Percentiles rank a stretch among this genome's conserved stretches.
phyloP scores from a whole-genome alignment of 805 yeast genomes.

The Candida broadrunensis region DNA sequence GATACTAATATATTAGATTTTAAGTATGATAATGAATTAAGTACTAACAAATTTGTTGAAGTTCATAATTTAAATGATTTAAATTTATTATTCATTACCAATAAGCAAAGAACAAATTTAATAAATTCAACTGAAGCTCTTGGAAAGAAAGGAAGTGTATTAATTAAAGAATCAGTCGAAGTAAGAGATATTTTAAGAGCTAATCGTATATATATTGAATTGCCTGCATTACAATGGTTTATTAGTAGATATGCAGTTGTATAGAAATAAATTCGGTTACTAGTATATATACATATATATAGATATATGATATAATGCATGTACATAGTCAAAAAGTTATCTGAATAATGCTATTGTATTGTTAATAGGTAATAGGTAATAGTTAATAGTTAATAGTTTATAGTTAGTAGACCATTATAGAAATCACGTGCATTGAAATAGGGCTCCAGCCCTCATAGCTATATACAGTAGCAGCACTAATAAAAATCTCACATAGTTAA shows the following conservation, averaged over 20 bases:
- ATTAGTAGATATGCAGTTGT: constrained; percentile 27
- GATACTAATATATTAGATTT: constrained; percentile 28
- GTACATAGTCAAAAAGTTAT: constrained; percentile 3
- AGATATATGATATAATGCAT: too few relatives aligned
- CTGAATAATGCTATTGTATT: neutral
- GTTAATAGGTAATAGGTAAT: too few relatives aligned
- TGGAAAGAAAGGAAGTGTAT: constrained; percentile 51
- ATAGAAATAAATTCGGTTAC: neutral
- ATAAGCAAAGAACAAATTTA: constrained; percentile 58
- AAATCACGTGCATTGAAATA: constrained; percentile 4
- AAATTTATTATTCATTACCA: constrained; percentile 66
- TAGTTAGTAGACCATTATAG: too few relatives aligned
- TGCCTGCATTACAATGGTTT: constrained; percentile 64
- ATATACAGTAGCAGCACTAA: constrained; percentile 2
- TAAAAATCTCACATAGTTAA: too few relatives aligned
- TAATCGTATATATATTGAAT: constrained; percentile 69
- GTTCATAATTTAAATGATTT: constrained; percentile 48
- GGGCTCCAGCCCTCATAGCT: constrained; percentile 5
- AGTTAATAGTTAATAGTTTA: neutral
- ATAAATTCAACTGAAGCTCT: constrained; percentile 53
- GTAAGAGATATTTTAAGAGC: constrained; percentile 84
- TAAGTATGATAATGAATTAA: constrained; percentile 39
- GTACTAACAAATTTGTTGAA: constrained; percentile 48
- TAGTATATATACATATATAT: too few relatives aligned
- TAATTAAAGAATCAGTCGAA: constrained; percentile 74